A percentile compares a stretch with the other conserved stretches of the same genome.
phyloP scores from a whole-genome alignment of 1,139 yeast species.

The Yamadazyma siamensis region DNA sequence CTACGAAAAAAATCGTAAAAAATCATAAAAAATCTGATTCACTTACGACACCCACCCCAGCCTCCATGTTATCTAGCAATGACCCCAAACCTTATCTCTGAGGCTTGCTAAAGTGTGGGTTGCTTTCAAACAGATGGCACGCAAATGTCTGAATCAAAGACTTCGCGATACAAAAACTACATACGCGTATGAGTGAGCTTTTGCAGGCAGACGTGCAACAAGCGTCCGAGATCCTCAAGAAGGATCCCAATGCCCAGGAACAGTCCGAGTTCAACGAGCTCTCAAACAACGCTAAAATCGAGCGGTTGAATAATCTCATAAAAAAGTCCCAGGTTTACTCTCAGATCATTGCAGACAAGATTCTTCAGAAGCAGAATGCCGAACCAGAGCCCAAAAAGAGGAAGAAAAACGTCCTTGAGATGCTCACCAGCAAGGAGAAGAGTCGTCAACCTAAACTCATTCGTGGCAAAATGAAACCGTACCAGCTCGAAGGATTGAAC shows the following conservation, averaged over 20 bases:
- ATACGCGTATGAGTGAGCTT: too few relatives aligned
- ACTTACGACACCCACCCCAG: too few relatives aligned
- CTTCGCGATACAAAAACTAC: too few relatives aligned
- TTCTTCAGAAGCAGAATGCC: slow-evolving; percentile 25
- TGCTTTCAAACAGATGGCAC: too few relatives aligned
- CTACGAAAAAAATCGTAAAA: too few relatives aligned
- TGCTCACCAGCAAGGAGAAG: slow-evolving; percentile 19
- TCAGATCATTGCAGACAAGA: slow-evolving; percentile 74
- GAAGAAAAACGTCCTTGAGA: slow-evolving; percentile 11
- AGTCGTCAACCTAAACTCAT: slow-evolving; percentile 61
- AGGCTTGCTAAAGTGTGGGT: too few relatives aligned
- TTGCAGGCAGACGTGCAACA: too few relatives aligned
- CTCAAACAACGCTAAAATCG: slow-evolving; percentile 46
- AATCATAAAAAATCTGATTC: too few relatives aligned
- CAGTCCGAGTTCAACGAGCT: slow-evolving; percentile 40
- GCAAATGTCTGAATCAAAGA: too few relatives aligned
- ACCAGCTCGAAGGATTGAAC: slow-evolving; percentile 86
- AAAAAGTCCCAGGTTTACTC: slow-evolving; percentile 84
- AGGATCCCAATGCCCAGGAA: slow-evolving; percentile 15
- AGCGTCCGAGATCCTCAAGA: slow-evolving; percentile 5
- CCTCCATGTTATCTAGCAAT: too few relatives aligned
- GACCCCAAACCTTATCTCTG: too few relatives aligned
- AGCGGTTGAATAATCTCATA: slow-evolving; percentile 66
- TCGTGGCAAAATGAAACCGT: slow-evolving; percentile 67
- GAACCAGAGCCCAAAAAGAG: not conserved